Conservation (phyloP, 2,329 filamentous ascomycete species). For the Talaromyces piceae region DNA sequence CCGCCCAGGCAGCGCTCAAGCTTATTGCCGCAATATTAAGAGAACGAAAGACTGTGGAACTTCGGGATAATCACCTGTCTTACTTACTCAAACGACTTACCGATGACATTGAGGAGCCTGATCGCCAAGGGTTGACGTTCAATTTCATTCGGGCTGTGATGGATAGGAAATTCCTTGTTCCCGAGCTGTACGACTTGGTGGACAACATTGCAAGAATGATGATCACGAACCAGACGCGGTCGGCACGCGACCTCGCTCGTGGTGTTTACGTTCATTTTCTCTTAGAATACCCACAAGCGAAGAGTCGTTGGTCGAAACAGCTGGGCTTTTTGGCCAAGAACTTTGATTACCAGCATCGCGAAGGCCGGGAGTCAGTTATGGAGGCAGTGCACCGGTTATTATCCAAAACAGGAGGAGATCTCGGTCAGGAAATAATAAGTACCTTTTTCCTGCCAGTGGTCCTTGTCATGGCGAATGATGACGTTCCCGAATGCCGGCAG, state of each 20-base stretch:
- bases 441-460: slow-evolving; percentile 82
- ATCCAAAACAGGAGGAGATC: slow-evolving; percentile 72
- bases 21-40: slow-evolving; percentile 77
- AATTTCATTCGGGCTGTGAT: slow-evolving; percentile 86
- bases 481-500: slow-evolving; percentile 74
- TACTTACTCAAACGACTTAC: slow-evolving; percentile 74
- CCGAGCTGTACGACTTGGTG: slow-evolving; percentile 81
- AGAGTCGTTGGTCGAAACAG: slow-evolving; percentile 81
- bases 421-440: slow-evolving; percentile 72
- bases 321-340: slow-evolving; percentile 84
- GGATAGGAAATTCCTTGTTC: slow-evolving; percentile 75
- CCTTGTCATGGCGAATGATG: slow-evolving; percentile 79
- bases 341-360: slow-evolving; percentile 79
- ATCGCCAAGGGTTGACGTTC: slow-evolving; percentile 88
- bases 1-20: slow-evolving; percentile 82
- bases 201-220: slow-evolving; percentile 86
- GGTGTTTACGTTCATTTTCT: slow-evolving; percentile 92
- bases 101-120: slow-evolving; percentile 84
- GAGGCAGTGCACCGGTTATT: slow-evolving; percentile 83
- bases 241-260: slow-evolving; percentile 77
- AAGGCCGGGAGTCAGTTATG: slow-evolving; percentile 86
- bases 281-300: slow-evolving; percentile 87
- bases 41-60: slow-evolving; percentile 64
- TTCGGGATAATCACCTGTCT: slow-evolving; percentile 77
- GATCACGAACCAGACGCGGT: slow-evolving; percentile 89